Percentiles rank a stretch among this genome's conserved stretches.
Conservation (phyloP, 805 yeast genomes). For the Wickerhamiella siamensis region DNA sequence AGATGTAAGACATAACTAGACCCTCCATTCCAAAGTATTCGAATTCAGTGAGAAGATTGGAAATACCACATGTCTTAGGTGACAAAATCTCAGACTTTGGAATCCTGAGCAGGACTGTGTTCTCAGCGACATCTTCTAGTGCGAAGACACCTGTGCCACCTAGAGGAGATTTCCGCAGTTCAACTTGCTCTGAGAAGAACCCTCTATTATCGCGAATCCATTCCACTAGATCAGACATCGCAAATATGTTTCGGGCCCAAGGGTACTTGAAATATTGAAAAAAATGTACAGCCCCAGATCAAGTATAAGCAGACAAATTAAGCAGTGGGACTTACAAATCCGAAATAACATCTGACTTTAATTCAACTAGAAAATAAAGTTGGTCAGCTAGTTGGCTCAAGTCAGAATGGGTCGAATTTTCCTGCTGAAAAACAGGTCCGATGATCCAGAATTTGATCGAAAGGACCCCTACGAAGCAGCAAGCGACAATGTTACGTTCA, state of each 20-base stretch:
- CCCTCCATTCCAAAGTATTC: slow-evolving; percentile 50
- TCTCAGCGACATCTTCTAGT: slow-evolving; percentile 26
- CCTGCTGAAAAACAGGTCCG: slow-evolving; percentile 57
- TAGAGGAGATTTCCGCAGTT: slow-evolving; percentile 31
- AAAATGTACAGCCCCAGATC: no score
- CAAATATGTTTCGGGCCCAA: slow-evolving; percentile 5
- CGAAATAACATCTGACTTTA: background rate
- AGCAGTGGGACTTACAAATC: no score
- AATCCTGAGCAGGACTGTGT: slow-evolving; percentile 23
- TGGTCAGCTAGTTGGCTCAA: background rate
- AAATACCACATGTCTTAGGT: slow-evolving; percentile 33
- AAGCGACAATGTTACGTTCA: slow-evolving; percentile 36
- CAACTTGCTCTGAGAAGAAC: slow-evolving; percentile 38
- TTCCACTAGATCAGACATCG: slow-evolving; percentile 24
- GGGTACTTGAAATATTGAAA: no score
- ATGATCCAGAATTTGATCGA: slow-evolving; percentile 29
- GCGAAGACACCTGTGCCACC: slow-evolving; percentile 74
- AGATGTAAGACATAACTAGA: slow-evolving; percentile 52
- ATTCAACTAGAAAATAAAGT: background rate
- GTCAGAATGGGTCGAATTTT: slow-evolving; percentile 5
- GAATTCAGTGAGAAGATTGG: slow-evolving; percentile 51
- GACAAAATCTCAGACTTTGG: slow-evolving; percentile 25
- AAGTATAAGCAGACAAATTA: no score
- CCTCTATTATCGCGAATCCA: slow-evolving; percentile 48
- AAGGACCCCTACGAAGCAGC: slow-evolving; percentile 46